Evolutionary conservation across 2,329 filamentous ascomycete genomes (phyloP), one percentile per base, ranked within the genome.

Genomic region (Colletotrichum gigasporum): DNA sequence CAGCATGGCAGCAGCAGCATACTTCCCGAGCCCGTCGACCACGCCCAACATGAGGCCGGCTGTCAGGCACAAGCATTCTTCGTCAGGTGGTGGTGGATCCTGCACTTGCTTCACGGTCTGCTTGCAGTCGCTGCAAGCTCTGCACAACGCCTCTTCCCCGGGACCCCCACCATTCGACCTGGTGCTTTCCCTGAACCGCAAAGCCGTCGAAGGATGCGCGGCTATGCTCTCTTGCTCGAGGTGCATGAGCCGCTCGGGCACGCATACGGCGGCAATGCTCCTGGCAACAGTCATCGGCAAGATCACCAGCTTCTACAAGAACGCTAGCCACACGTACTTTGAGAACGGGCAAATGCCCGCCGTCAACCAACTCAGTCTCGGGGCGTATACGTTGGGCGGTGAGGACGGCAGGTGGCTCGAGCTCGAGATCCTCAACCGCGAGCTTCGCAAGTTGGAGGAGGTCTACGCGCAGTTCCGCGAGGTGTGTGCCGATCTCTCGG

Each of bases 231-330:
- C 74, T 18, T 85, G 83, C 68, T 55, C 72, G 0, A 73, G 73
- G 22, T 85, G 83, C 70, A 79, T 83, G 73, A 77, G 73, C 58
- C 74, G 75, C 11, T 77, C 78, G 2, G 80, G 78, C 2, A 78
- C 76, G 3, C 79, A 82, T 48, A 83, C 82, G 2, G 75, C 78
- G 0, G 78, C 79, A 5, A 84, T 84, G 82, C 75, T 85, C 0
- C 74, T 85, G n/a, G 81, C 79, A 0, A 84, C 82, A 0, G 74
- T 85, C 18, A 78, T 85, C 16, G 78, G 79, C 50, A 82, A 83
- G 69, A 79, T 83, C 47, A 79, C 81, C 2, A 79, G 77, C 1
- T 78, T 82, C 54, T 84, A 85, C 71, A 79, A 78, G 60, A 75
- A 74, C 16, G 80, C 79, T 2, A 78, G 75, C 9, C 72, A 78